phyloP scores from a whole-genome alignment of 345 rosid species.

The Boechera stricta region DNA sequence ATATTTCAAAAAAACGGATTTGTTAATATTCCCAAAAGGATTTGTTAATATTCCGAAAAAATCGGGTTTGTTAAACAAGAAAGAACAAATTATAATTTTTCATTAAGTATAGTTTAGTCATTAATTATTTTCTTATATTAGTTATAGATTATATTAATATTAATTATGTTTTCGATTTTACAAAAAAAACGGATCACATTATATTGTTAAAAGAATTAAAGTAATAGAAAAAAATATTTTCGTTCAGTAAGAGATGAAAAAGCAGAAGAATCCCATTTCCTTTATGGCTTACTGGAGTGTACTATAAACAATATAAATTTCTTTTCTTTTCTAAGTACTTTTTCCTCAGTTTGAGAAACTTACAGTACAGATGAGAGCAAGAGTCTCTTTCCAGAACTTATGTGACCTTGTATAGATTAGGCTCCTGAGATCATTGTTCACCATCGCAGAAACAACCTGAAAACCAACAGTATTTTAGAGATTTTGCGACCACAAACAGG shows the following conservation, averaged over 20 bases:
- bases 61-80: too few relatives aligned
- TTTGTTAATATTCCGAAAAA: too few relatives aligned
- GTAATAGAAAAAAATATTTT: conserved; percentile 3
- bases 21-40: too few relatives aligned
- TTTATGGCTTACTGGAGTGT: conserved; percentile 1
- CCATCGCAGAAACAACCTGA: conserved; percentile 97
- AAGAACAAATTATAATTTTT: too few relatives aligned
- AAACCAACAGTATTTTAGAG: conserved; percentile 19
- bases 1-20: too few relatives aligned
- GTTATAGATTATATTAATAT: too few relatives aligned
- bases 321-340: background rate
- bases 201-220: conserved; percentile 5
- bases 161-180: too few relatives aligned
- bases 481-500: conserved; percentile 28
- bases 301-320: conserved; percentile 5
- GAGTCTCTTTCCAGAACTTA: conserved; percentile 96
- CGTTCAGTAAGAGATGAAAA: conserved; percentile 19
- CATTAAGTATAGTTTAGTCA: too few relatives aligned
- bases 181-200: background rate
- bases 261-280: background rate
- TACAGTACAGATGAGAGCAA: conserved; percentile 91
- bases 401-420: conserved; percentile 77
- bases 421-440: conserved; percentile 84
- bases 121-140: too few relatives aligned
- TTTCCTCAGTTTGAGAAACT: conserved; percentile 45